These are phyloP conservation scores for Penicillium sp. DNA, from an alignment of 2,329 filamentous ascomycete species.

Conservation along the genomic window DNA sequence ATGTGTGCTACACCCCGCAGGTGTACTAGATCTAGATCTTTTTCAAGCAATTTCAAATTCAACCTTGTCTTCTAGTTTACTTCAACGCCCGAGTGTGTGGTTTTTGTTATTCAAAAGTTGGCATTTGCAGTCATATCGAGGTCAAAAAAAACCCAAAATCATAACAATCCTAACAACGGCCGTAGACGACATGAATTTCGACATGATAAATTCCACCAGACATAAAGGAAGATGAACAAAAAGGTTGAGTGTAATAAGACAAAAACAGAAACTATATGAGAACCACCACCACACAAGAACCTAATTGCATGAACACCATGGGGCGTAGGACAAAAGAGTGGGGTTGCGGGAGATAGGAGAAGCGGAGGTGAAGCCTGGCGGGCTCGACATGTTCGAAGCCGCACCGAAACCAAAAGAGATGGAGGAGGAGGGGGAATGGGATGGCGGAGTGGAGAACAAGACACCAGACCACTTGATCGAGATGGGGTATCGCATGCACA, in stretches of 20 bases:
- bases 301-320: not conserved
- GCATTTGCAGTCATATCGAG: slow-evolving; percentile 28
- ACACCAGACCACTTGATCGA: slow-evolving; percentile 24
- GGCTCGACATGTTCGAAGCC: slow-evolving; percentile 12
- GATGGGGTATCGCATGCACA: slow-evolving; percentile 43
- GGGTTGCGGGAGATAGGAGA: not conserved
- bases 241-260: slow-evolving; percentile 31
- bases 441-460: not conserved
- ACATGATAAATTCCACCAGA: slow-evolving; percentile 17
- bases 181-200: slow-evolving; percentile 15
- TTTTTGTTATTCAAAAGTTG: not conserved
- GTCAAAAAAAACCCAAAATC: slow-evolving; percentile 14
- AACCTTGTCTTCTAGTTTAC: not conserved
- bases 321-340: not conserved
- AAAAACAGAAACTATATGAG: slow-evolving; percentile 22
- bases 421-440: slow-evolving; percentile 6
- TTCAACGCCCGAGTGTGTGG: no score
- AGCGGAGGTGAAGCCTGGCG: not conserved
- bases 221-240: not conserved
- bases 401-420: not conserved
- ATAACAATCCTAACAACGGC: slow-evolving; percentile 18
- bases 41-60: not conserved
- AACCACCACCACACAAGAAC: not conserved
- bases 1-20: not conserved
- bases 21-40: not conserved